These are phyloP conservation scores for Prunus mira DNA, from an alignment of 306 rosid genomes.

Conservation along the genomic window DNA sequence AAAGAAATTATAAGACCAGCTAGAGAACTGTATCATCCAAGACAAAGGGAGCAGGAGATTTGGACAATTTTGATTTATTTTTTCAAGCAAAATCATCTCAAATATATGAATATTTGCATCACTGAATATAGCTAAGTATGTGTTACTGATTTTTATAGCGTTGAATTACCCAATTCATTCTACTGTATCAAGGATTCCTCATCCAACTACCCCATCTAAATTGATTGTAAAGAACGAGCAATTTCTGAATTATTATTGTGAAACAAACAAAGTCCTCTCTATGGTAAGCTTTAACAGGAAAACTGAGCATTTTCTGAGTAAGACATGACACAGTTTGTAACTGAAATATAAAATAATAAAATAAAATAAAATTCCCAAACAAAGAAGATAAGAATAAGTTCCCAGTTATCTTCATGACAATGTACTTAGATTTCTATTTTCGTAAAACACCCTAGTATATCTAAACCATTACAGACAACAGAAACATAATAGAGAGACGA, in stretches of 20 bases:
- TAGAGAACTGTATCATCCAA: background rate
- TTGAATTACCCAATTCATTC: background rate
- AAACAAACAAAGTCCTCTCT: background rate
- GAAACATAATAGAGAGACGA: background rate
- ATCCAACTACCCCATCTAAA: background rate
- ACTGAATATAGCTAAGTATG: background rate
- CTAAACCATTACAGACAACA: background rate
- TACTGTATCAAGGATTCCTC: background rate
- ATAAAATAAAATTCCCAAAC: background rate
- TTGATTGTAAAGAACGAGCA: background rate
- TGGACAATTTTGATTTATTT: background rate
- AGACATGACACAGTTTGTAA: background rate
- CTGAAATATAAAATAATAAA: background rate
- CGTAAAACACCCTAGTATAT: background rate
- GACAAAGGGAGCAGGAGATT: background rate
- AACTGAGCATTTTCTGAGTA: background rate
- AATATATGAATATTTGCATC: background rate
- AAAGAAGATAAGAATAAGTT: background rate
- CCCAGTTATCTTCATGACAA: background rate
- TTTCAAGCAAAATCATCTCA: background rate
- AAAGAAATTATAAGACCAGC: background rate
- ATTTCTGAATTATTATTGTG: background rate
- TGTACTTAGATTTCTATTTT: background rate
- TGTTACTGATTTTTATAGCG: background rate
- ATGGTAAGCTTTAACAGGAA: background rate